Conservation (phyloP, 2,329 filamentous ascomycete genomes). For the Stachybotrys echinatus region DNA sequence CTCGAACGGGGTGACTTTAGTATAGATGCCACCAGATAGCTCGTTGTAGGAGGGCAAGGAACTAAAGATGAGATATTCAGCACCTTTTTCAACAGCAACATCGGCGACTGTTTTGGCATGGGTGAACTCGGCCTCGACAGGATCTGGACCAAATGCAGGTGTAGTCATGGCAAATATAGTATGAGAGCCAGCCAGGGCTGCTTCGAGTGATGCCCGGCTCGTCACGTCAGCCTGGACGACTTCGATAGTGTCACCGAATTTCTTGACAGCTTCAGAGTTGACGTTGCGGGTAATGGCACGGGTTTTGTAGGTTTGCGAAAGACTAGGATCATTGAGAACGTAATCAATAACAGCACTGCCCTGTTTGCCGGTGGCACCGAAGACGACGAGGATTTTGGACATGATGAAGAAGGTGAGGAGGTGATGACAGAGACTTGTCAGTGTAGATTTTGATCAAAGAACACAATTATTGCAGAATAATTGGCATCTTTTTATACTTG, state of each 20-base stretch:
- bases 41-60: conserved; percentile 26
- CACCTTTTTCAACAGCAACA: conserved; percentile 27
- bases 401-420: no score
- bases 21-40: conserved; percentile 27
- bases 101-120: conserved; percentile 35
- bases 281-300: conserved; percentile 45
- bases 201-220: conserved; percentile 28
- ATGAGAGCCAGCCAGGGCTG: conserved; percentile 36
- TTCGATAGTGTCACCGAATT: conserved; percentile 22
- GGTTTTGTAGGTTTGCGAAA: conserved; percentile 40
- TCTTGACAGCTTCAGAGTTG: conserved; percentile 22
- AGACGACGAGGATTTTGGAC: conserved; percentile 35
- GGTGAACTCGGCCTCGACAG: conserved; percentile 25
- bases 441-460: no score
- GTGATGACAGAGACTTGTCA: no score
- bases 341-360: conserved; percentile 40
- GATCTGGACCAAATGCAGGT: conserved; percentile 27
- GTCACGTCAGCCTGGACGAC: conserved; percentile 35
- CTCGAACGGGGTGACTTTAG: conserved; percentile 39
- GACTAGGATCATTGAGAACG: conserved; percentile 35
- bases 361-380: conserved; percentile 49
- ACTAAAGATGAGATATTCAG: conserved; percentile 34
- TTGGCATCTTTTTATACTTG: no score
- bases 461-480: no score
- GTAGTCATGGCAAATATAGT: conserved; percentile 44